These are phyloP conservation scores for Candida incommunis DNA, from an alignment of 805 yeast species.

Conservation along the genomic window DNA sequence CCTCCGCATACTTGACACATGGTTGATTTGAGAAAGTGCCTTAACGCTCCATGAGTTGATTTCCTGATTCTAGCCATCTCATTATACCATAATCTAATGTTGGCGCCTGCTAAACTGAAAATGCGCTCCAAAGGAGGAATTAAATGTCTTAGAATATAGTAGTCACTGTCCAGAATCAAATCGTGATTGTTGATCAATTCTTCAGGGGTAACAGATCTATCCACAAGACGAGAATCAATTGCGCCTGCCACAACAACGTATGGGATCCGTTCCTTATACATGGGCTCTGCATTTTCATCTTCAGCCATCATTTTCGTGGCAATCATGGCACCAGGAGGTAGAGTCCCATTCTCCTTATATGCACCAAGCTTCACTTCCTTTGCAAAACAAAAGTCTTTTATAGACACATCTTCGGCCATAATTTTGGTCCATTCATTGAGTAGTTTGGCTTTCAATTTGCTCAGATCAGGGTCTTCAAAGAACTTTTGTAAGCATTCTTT, in stretches of 20 bases:
- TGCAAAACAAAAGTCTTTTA: conserved; percentile 83
- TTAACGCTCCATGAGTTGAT: conserved; percentile 6
- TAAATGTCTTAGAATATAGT: conserved; percentile 70
- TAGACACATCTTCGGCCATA: conserved; percentile 42
- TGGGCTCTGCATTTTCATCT: conserved; percentile 72
- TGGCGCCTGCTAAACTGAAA: conserved; percentile 71
- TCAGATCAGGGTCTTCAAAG: conserved; percentile 60
- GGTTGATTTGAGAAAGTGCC: conserved; percentile 9
- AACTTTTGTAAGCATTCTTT: conserved; percentile 53
- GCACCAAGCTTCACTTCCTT: conserved; percentile 78
- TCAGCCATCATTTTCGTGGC: conserved; percentile 45
- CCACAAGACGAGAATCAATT: conserved; percentile 44
- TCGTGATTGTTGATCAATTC: conserved; percentile 38
- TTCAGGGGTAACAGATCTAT: conserved; percentile 68
- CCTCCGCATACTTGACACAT: conserved; percentile 9
- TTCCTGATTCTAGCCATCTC: conserved; percentile 38
- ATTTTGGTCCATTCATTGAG: conserved; percentile 55
- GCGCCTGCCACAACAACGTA: conserved; percentile 61
- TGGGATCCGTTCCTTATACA: conserved; percentile 77
- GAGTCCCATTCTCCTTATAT: conserved; percentile 53
- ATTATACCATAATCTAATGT: conserved; percentile 59
- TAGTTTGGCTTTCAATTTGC: conserved; percentile 53
- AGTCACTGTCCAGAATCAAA: conserved; percentile 57
- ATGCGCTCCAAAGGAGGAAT: conserved; percentile 84
- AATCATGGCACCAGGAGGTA: conserved; percentile 88